A percentile compares a stretch with the other conserved stretches of the same genome.
Evolutionary conservation across 768 basidiomycete species (phyloP).

Genomic region (Termitomyces sp.): DNA sequence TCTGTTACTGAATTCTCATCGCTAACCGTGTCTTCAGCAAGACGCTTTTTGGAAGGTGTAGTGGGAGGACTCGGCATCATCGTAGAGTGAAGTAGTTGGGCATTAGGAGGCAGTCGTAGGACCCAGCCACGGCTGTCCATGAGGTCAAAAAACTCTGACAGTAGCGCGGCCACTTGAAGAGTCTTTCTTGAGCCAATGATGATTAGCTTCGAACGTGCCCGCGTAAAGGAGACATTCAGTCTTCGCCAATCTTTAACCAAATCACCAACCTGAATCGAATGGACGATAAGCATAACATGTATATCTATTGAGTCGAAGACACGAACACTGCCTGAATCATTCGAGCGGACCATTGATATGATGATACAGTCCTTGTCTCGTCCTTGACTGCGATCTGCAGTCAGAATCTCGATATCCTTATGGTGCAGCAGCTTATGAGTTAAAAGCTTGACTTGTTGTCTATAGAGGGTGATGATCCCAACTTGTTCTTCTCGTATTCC

Average conservation of each 20-base stretch:
- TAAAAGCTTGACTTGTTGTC: conserved; percentile 92
- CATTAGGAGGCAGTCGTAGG: conserved; percentile 45
- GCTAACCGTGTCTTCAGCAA: conserved; percentile 15
- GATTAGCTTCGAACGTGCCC: conserved; percentile 85
- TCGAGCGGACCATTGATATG: conserved; percentile 89
- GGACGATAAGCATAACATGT: background rate
- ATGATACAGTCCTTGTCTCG: conserved; percentile 94
- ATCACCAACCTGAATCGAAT: conserved; percentile 70
- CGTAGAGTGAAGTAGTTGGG: conserved; percentile 45
- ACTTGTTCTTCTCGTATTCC: conserved; percentile 71
- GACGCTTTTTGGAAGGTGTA: conserved; percentile 19
- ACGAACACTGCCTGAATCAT: conserved; percentile 68
- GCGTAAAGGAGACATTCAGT: conserved; percentile 95
- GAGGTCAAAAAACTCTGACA: conserved; percentile 71
- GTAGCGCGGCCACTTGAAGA: conserved; percentile 51
- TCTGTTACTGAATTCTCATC: conserved; percentile 2
- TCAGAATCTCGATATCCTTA: conserved; percentile 74
- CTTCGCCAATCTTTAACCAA: conserved; percentile 93
- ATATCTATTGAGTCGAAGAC: background rate
- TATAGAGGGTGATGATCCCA: conserved; percentile 87
- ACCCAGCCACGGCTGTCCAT: conserved; percentile 76
- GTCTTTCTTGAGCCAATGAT: conserved; percentile 87
- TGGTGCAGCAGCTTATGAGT: conserved; percentile 52
- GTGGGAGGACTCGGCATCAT: conserved; percentile 7
- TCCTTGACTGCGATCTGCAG: conserved; percentile 91